These are phyloP conservation scores for Chaetomium strumarium DNA, from an alignment of 2,329 filamentous ascomycete genomes.

Conservation along the genomic window DNA sequence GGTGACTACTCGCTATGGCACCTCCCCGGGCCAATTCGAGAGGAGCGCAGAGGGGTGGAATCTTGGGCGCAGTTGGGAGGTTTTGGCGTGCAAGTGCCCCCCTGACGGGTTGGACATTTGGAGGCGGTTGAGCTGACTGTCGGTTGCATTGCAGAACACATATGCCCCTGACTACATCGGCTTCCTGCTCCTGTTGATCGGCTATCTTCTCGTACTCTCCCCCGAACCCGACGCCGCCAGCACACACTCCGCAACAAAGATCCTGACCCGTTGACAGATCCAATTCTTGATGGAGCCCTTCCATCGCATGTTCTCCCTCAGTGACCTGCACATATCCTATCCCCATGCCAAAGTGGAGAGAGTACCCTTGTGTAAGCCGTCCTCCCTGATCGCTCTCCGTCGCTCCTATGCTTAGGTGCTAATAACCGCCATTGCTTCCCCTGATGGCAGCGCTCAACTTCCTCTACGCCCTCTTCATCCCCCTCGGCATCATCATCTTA, in stretches of 20 bases:
- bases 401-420: neutral
- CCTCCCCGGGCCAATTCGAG: conserved; percentile 24
- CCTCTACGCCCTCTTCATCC: conserved; percentile 69
- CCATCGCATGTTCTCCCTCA: conserved; percentile 88
- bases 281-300: conserved; percentile 73
- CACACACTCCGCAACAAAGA: neutral
- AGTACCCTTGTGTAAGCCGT: conserved; percentile 63
- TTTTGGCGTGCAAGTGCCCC: conserved; percentile 43
- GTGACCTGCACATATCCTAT: conserved; percentile 77
- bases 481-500: conserved; percentile 58
- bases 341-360: conserved; percentile 80
- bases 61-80: conserved; percentile 33
- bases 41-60: conserved; percentile 15
- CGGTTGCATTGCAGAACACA: conserved; percentile 50
- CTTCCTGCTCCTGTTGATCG: conserved; percentile 61
- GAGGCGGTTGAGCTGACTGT: conserved; percentile 8
- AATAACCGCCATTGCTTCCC: neutral
- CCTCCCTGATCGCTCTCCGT: neutral
- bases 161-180: conserved; percentile 88
- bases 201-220: conserved; percentile 54
- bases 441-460: conserved; percentile 58
- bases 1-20: conserved; percentile 41
- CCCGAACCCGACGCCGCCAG: neutral
- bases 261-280: conserved; percentile 39
- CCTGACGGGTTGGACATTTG: neutral